Conservation (phyloP, 306 rosid species). For the Rubus parviflorus region DNA sequence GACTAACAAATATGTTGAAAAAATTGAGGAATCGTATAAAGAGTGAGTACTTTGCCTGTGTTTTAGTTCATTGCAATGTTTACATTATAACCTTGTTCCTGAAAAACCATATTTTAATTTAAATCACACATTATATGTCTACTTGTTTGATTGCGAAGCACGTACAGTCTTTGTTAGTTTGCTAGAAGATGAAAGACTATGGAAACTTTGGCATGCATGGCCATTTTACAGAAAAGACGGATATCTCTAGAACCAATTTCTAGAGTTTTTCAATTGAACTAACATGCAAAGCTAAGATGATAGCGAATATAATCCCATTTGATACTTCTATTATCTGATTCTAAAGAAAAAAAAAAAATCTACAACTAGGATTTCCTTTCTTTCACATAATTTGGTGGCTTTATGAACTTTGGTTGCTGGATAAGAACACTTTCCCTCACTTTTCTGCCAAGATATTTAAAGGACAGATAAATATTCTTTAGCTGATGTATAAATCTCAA, state of each 20-base stretch:
- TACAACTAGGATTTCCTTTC: neutral
- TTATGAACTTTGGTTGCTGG: neutral
- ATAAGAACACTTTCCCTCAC: neutral
- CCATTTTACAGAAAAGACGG: neutral
- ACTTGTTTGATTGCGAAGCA: neutral
- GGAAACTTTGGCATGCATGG: neutral
- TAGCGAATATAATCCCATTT: neutral
- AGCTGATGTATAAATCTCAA: neutral
- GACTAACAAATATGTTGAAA: slow-evolving; percentile 86
- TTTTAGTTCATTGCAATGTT: slow-evolving; percentile 14
- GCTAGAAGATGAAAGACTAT: neutral
- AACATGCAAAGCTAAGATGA: neutral
- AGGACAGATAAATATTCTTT: neutral
- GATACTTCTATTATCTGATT: neutral
- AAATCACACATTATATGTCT: neutral
- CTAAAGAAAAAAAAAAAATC: neutral
- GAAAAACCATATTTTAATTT: neutral
- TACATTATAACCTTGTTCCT: neutral
- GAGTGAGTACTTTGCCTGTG: slow-evolving; percentile 58
- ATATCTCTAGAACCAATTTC: neutral
- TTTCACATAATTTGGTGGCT: neutral
- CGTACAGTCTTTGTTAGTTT: neutral
- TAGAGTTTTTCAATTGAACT: neutral
- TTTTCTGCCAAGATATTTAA: neutral
- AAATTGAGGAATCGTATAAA: slow-evolving; percentile 70